Evolutionary conservation across 2,329 filamentous ascomycete genomes (phyloP), one percentile per base, ranked within the genome.

Genomic region (Ceratocystis cubensis): DNA sequence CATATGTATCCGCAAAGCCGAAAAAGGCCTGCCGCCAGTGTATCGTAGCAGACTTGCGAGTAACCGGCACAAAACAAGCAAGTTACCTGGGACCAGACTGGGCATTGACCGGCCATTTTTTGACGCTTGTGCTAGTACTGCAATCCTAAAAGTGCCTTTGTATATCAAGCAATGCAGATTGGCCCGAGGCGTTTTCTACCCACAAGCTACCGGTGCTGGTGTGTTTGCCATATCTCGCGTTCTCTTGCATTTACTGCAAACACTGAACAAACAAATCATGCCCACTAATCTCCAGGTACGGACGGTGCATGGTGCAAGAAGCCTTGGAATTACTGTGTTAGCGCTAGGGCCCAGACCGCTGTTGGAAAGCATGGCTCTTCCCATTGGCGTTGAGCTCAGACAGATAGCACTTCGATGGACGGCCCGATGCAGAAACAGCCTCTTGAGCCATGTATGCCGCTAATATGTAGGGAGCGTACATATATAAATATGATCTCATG

Each of bases 11-110:
- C 28, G 28, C 25, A 30, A 57, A 17, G 17, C 53, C 15, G 28
- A 57, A 57, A 57, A 57, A 17, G 15, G 53, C 53, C 53, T 57
- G 28, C 25, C 53, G 53, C 53, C 28, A 57, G 53, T 57, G 53
- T 57, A 57, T 57, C 53, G 53, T 57, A 57, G 28, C 53, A 57
- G 25, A 57, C 53, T 33, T 57, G 53, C 53, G 28, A 57, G 53
- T 57, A 57, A 57, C 53, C 25, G 53, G 53, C 25, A 17, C 15
- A n/a, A 33, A 57, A 17, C 28, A 57, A 57, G 53, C 25, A 57
- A 57, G 5, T 57, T 33, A 25, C 20, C 48, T 57, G 25, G 53
- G 28, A n/a, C 53, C 13, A 57, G 33, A 22, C 25, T 30, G 15
- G 33, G 28, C 53, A 17, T 33, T 30, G 28, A 17, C 10, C 25